These are phyloP conservation scores for Aspergillus ustus DNA, from an alignment of 2,329 filamentous ascomycete genomes.

Conservation along the genomic window DNA sequence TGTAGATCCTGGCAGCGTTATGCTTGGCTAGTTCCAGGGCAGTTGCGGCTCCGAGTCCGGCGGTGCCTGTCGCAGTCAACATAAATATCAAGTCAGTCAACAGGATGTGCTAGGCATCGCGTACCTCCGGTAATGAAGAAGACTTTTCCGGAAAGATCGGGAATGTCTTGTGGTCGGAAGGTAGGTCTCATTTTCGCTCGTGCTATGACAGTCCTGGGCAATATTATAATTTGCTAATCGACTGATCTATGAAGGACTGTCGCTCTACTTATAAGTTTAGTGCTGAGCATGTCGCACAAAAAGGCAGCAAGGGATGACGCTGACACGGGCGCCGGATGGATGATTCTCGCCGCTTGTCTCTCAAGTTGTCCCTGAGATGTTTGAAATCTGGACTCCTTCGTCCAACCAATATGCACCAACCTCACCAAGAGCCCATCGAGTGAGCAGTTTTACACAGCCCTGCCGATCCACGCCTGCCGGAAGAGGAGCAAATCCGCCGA, in stretches of 20 bases:
- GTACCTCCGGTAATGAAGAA: conserved; percentile 55
- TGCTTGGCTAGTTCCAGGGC: conserved; percentile 47
- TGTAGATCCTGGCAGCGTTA: conserved; percentile 40
- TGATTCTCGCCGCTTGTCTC: background rate
- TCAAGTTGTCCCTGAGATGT: background rate
- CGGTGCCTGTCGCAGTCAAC: conserved; percentile 27
- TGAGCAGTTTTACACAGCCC: no score
- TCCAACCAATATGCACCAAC: background rate
- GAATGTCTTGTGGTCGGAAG: conserved; percentile 33
- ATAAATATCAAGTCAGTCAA: background rate
- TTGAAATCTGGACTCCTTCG: background rate
- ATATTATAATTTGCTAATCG: background rate
- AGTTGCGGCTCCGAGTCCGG: conserved; percentile 50
- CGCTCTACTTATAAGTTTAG: background rate
- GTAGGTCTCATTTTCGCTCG: background rate
- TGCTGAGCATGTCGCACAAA: background rate
- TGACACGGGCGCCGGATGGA: background rate
- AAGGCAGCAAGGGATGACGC: background rate
- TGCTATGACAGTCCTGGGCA: background rate
- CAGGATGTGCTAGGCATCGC: background rate
- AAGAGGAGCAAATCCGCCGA: no score
- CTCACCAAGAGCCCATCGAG: no score
- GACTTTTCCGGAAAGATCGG: conserved; percentile 45
- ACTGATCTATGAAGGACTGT: background rate
- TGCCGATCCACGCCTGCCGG: no score